Base-by-base conservation (phyloP, 2,329 filamentous ascomycete species). In the Paradendryphiella salina region DNA sequence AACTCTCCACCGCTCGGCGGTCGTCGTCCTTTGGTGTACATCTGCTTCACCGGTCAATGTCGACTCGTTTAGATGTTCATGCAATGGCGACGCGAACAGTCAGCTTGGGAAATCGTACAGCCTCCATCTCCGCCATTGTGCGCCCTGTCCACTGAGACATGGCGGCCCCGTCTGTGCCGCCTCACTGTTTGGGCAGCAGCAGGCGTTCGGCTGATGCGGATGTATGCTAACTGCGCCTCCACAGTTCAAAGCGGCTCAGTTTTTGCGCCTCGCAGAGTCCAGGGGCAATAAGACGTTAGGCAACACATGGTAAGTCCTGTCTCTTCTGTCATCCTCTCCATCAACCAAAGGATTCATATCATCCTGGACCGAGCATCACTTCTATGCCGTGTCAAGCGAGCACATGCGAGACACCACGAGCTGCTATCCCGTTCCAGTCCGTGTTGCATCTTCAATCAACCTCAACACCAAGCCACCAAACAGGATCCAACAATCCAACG, bases 261-360 rank as follows among this genome's bases (percentile, higher is more conserved):
- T 96, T 77, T 90, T 96, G 74, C 89, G 93, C 67, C 82, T 93
- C 67, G 92, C 94, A 31, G 94, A 97, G 76, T 81, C 89, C 67
- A 89, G 86, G 70, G 93, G 93, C 42, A 88, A 86, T 75, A 96
- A 96, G 79, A 91, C 85, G 47, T 79, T 97, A 59, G 94, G 94
- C 56, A 96, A 97, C 77, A 88, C 89, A 65, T 99, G 94, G 93
- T 96, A 86, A 67, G 72, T 69, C 37, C 37, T 35, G 33, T 36
- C 11, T 28, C 44, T 52, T 47, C 50, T 43, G 54, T 51, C 45
- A 43, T 29, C 26, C 46, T 50, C 32, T 49, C 34, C 40, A 45
- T 48, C 31, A 53, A 46, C 52, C 56, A 48, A 21, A 35, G 45
- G 62, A 67, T 61, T 54, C 56, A 57, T 54, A 61, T 63, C 45